Evolutionary conservation across 2,329 filamentous ascomycete genomes (phyloP).

Genomic region (Colletotrichum sublineola): DNA sequence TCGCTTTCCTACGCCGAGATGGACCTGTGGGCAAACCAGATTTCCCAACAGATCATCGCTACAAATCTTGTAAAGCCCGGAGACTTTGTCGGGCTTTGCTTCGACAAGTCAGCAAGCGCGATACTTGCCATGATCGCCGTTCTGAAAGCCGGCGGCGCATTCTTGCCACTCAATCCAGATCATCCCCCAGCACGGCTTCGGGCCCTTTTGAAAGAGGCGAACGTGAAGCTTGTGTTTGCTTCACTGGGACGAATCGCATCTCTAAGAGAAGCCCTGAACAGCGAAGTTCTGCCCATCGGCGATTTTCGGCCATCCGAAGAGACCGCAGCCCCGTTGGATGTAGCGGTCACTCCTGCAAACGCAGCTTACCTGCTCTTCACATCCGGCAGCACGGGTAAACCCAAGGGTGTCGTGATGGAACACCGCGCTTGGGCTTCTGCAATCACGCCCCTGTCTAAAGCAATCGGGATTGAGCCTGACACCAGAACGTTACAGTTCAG

Average conservation of each 20-base stretch:
- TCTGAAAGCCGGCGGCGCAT: background rate
- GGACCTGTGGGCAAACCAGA: background rate
- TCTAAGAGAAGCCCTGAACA: background rate
- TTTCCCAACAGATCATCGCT: background rate
- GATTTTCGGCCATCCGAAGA: background rate
- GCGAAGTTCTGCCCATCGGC: background rate
- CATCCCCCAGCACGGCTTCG: background rate
- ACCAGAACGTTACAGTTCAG: constrained; percentile 58
- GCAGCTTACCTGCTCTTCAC: constrained; percentile 47
- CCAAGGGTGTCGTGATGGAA: constrained; percentile 46
- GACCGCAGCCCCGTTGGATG: background rate
- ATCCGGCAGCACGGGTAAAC: constrained; percentile 46
- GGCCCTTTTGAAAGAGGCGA: background rate
- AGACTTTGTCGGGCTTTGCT: background rate
- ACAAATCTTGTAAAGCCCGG: background rate
- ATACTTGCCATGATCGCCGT: background rate
- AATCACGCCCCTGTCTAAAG: constrained; percentile 3
- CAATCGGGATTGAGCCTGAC: constrained; percentile 7
- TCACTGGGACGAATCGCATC: background rate
- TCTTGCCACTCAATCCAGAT: background rate
- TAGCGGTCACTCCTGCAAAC: background rate
- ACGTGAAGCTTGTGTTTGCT: background rate
- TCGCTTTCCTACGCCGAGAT: background rate
- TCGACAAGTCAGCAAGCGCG: background rate
- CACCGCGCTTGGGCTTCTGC: constrained; percentile 37